Evolutionary conservation across 257 asterid genomes (phyloP).

Genomic region (Verbena officinalis): DNA sequence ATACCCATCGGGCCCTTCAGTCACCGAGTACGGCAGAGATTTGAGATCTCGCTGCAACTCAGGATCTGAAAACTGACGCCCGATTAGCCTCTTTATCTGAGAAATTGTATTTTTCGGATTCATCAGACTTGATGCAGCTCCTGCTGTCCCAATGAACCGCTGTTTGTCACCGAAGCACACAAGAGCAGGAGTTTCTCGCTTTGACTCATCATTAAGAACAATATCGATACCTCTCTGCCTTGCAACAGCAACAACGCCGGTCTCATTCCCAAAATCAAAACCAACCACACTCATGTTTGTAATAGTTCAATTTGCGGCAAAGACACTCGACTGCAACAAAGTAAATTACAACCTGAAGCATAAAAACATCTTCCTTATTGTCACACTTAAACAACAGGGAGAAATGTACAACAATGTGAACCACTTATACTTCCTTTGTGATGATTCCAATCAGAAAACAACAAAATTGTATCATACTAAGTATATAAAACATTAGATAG

Average conservation of each 20-base stretch:
- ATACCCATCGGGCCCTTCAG: constrained; percentile 91
- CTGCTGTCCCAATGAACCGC: constrained; percentile 92
- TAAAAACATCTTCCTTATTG: neutral
- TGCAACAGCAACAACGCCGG: constrained; percentile 90
- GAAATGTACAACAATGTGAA: neutral
- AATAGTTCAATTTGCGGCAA: neutral
- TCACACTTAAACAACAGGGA: neutral
- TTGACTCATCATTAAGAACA: constrained; percentile 89
- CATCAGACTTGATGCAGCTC: constrained; percentile 94
- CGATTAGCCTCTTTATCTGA: constrained; percentile 79
- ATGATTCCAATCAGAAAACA: neutral
- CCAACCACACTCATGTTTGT: constrained; percentile 94
- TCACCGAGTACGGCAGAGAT: constrained; percentile 65
- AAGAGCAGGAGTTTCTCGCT: constrained; percentile 89
- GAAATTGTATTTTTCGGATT: constrained; percentile 89
- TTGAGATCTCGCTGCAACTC: constrained; percentile 88
- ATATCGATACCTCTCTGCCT: constrained; percentile 95
- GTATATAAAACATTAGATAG: no score
- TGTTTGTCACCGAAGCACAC: constrained; percentile 95
- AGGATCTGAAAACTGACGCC: constrained; percentile 80
- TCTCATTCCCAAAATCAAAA: constrained; percentile 89
- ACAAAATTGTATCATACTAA: neutral
- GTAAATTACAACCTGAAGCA: constrained; percentile 39
- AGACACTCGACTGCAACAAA: constrained; percentile 2
- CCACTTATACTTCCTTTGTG: neutral